A percentile compares a stretch with the other conserved stretches of the same genome.
These are phyloP conservation scores for Corrigiola litoralis DNA, from an alignment of 179 eudicot species.

Conservation along the genomic window DNA sequence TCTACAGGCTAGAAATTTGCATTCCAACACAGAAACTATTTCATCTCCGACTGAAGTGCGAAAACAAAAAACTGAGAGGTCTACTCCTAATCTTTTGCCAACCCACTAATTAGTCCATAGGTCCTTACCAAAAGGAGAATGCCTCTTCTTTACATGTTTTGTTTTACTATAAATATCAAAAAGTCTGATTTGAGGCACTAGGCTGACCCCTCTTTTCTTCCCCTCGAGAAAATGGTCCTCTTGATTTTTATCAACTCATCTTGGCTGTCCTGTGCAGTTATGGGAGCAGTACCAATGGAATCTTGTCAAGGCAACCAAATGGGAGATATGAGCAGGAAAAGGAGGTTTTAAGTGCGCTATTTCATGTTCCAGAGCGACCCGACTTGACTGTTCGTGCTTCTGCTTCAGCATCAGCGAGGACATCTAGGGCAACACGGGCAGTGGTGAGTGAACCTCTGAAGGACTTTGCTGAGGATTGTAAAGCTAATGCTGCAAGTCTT, in stretches of 20 bases:
- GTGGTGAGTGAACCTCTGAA: slow-evolving; percentile 20
- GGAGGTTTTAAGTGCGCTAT: slow-evolving; percentile 22
- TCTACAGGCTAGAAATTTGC: slow-evolving; percentile 21
- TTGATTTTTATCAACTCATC: neutral
- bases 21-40: slow-evolving; percentile 5
- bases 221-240: neutral
- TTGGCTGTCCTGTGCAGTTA: slow-evolving; percentile 15
- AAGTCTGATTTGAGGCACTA: neutral
- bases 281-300: slow-evolving; percentile 5
- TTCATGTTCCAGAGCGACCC: slow-evolving; percentile 21
- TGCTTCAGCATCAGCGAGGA: neutral
- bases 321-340: slow-evolving; percentile 20
- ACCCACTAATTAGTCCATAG: neutral
- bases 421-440: slow-evolving; percentile 12
- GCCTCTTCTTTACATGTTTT: neutral
- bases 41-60: slow-evolving; percentile 10
- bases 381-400: neutral
- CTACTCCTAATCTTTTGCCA: neutral
- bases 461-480: slow-evolving; percentile 7
- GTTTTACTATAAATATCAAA: neutral
- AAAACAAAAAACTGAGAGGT: slow-evolving; percentile 16
- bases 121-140: neutral
- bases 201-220: neutral
- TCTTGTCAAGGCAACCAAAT: neutral
- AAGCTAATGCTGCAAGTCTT: neutral